Conservation (phyloP, 2,329 filamentous ascomycete species). For the Phyllosticta paracitricarpa region DNA sequence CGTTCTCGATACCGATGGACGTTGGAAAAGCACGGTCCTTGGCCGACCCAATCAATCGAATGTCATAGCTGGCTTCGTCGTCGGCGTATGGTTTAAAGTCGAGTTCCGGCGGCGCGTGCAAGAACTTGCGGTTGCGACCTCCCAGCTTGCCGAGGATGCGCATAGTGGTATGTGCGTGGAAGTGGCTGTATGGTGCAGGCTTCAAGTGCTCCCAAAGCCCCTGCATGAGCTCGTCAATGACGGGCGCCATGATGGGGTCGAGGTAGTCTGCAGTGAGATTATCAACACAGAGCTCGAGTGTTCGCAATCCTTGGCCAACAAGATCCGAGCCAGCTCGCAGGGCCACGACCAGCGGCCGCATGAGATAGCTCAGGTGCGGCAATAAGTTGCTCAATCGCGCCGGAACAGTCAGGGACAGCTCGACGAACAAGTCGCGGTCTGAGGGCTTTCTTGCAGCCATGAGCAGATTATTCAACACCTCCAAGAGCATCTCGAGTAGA, state of each 20-base stretch:
- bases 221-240: conserved; percentile 98
- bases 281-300: conserved; percentile 91
- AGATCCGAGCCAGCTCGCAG: conserved; percentile 84
- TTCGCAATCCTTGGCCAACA: conserved; percentile 86
- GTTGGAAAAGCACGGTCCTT: conserved; percentile 81
- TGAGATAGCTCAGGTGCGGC: conserved; percentile 90
- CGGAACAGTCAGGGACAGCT: conserved; percentile 91
- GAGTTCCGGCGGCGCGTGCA: conserved; percentile 79
- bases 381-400: conserved; percentile 88
- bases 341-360: conserved; percentile 95
- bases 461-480: conserved; percentile 91
- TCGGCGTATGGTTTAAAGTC: conserved; percentile 78
- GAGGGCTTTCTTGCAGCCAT: conserved; percentile 81
- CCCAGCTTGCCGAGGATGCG: conserved; percentile 93
- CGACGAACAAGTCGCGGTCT: conserved; percentile 92
- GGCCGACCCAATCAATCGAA: conserved; percentile 81
- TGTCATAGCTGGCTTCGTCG: conserved; percentile 76
- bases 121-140: conserved; percentile 88
- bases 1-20: conserved; percentile 76
- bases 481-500: conserved; percentile 90
- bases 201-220: conserved; percentile 92
- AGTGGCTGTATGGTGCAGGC: conserved; percentile 91
- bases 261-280: conserved; percentile 97
- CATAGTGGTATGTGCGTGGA: conserved; percentile 96
- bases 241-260: conserved; percentile 97